Conservation (phyloP, 805 yeast genomes). For the Barnettozyma salicaria region DNA sequence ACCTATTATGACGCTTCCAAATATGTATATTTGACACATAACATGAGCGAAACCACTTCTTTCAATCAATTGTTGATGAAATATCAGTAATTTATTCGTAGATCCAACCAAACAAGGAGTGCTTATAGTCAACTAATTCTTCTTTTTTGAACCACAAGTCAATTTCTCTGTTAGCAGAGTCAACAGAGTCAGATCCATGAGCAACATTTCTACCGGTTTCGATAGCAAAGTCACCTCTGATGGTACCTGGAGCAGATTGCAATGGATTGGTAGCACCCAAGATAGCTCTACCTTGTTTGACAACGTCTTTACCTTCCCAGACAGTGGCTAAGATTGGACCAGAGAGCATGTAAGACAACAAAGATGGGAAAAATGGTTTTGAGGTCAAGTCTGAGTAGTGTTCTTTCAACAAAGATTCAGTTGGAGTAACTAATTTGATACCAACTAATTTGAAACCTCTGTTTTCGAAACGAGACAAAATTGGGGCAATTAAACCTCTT, state of each 20-base stretch:
- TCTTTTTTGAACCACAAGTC: conserved; percentile 96
- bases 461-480: conserved; percentile 89
- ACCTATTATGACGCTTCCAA: no score
- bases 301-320: conserved; percentile 99
- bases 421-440: conserved; percentile 83
- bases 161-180: conserved; percentile 94
- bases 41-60: no score
- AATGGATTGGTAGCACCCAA: conserved; percentile 99
- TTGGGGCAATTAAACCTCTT: conserved; percentile 90
- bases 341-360: conserved; percentile 92
- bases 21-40: no score
- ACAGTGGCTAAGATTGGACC: conserved; percentile 99
- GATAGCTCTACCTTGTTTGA: conserved; percentile 95
- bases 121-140: conserved; percentile 89
- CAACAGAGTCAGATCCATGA: conserved; percentile 99
- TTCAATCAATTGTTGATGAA: not conserved
- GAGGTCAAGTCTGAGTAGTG: conserved; percentile 94
- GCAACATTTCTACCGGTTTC: conserved; percentile 99
- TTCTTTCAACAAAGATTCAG: conserved; percentile 79
- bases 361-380: conserved; percentile 98
- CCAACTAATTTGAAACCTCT: conserved; percentile 98
- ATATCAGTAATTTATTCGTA: conserved; percentile 60
- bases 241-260: conserved; percentile 97
- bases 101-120: conserved; percentile 81
- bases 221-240: conserved; percentile 98